Percentiles rank a stretch among this genome's conserved stretches.
These are phyloP conservation scores for Nitzschia palea DNA, from an alignment of 108 stramenopile species.

Conservation along the genomic window DNA sequence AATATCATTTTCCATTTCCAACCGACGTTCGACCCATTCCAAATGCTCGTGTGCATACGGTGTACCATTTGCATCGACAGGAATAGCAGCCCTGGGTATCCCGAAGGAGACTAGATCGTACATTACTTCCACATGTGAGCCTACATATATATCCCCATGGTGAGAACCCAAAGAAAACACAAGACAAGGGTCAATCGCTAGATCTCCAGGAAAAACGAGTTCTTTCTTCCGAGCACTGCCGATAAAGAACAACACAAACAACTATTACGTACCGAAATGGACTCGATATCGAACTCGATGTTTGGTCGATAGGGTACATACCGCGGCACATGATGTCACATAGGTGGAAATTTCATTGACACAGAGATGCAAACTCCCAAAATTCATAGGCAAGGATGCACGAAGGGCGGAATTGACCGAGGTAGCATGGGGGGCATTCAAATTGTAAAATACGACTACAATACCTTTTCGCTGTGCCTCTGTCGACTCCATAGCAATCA, in stretches of 20 bases:
- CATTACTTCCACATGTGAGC: conserved; percentile 12
- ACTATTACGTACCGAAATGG: conserved; percentile 14
- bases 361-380: conserved; percentile 15
- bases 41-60: neutral
- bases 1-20: conserved; percentile 7
- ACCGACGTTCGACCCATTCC: conserved; percentile 6
- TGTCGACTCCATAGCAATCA: conserved; percentile 17
- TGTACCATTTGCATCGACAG: neutral
- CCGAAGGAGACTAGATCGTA: conserved; percentile 20
- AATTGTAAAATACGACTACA: conserved; percentile 1
- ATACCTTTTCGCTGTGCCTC: conserved; percentile 3
- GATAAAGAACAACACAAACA: neutral
- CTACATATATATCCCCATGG: conserved; percentile 1
- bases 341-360: neutral
- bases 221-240: no score
- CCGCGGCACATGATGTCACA: neutral
- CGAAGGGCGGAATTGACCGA: conserved; percentile 1
- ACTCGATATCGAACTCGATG: conserved; percentile 17
- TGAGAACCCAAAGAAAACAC: neutral
- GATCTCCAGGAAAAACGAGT: neutral
- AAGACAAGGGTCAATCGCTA: neutral
- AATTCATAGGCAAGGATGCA: neutral
- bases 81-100: conserved; percentile 13
- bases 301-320: neutral
- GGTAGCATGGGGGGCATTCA: neutral